Percentiles rank a stretch among this genome's conserved stretches.
These are phyloP conservation scores for Haemoproteus tartakovskyi DNA, from an alignment of 169 alveolate genomes.

Conservation along the genomic window DNA sequence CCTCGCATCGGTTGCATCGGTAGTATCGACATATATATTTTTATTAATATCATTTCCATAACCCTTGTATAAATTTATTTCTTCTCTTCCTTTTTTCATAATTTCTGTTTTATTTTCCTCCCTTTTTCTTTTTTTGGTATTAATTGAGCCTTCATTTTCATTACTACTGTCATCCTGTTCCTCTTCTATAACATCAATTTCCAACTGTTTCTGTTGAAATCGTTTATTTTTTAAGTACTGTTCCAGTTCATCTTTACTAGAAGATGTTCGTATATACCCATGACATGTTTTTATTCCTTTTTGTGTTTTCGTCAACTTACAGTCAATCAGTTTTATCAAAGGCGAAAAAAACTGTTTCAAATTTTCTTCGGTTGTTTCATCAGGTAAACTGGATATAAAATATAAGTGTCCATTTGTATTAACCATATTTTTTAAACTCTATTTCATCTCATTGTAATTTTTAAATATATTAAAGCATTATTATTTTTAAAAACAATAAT, in stretches of 20 bases:
- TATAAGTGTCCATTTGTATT: not conserved
- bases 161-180: not conserved
- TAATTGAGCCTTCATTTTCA: not conserved
- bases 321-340: not conserved
- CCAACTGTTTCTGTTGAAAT: not conserved
- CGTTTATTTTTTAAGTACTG: not conserved
- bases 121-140: not conserved
- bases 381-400: conserved; percentile 35
- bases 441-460: not conserved
- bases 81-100: too few relatives aligned
- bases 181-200: conserved; percentile 4
- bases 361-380: conserved; percentile 32
- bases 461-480: too few relatives aligned
- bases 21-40: too few relatives aligned
- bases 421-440: not conserved
- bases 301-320: conserved; percentile 28
- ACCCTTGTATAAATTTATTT: too few relatives aligned
- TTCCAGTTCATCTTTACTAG: not conserved
- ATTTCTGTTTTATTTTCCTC: not conserved
- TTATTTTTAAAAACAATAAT: too few relatives aligned
- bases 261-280: conserved; percentile 10
- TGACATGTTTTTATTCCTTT: conserved; percentile 17
- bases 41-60: too few relatives aligned
- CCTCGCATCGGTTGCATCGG: too few relatives aligned
- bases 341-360: conserved; percentile 25